Conservation (phyloP, 2,329 filamentous ascomycete species). For the Fusarium denticulatum region DNA sequence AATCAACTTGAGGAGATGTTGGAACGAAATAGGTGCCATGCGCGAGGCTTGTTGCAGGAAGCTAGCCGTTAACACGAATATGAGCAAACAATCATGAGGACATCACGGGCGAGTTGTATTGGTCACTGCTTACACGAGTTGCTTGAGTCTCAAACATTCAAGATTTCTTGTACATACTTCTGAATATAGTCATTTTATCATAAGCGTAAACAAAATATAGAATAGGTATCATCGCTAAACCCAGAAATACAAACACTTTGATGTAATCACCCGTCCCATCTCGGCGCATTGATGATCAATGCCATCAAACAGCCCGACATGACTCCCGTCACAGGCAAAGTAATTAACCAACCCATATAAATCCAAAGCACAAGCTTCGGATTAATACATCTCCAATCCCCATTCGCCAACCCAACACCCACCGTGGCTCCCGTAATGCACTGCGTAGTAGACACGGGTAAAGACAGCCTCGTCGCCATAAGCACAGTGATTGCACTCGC, state of each 20-base stretch:
- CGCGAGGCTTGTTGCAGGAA: not conserved
- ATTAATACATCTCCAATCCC: slow-evolving; percentile 67
- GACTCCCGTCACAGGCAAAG: slow-evolving; percentile 59
- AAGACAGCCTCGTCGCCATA: slow-evolving; percentile 63
- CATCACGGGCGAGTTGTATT: not conserved
- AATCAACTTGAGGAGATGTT: not conserved
- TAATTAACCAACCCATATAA: slow-evolving; percentile 62
- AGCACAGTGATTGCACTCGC: slow-evolving; percentile 69
- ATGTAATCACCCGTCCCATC: slow-evolving; percentile 38
- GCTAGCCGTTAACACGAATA: not conserved
- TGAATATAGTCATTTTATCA: not conserved
- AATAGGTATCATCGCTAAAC: slow-evolving; percentile 7
- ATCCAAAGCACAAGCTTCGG: slow-evolving; percentile 70
- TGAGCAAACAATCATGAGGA: not conserved
- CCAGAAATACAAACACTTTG: not conserved
- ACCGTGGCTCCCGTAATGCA: slow-evolving; percentile 72
- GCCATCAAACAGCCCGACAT: slow-evolving; percentile 65
- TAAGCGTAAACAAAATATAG: not conserved
- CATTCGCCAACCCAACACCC: slow-evolving; percentile 69
- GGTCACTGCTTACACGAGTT: too few species aligned
- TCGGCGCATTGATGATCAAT: slow-evolving; percentile 63
- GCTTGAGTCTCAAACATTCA: too few species aligned
- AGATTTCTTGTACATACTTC: not conserved
- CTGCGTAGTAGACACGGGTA: slow-evolving; percentile 72
- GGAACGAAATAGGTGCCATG: not conserved